A percentile compares a stretch with the other conserved stretches of the same genome.
These are phyloP conservation scores for Byssothecium circinans DNA, from an alignment of 2,329 filamentous ascomycete species.

Conservation along the genomic window DNA sequence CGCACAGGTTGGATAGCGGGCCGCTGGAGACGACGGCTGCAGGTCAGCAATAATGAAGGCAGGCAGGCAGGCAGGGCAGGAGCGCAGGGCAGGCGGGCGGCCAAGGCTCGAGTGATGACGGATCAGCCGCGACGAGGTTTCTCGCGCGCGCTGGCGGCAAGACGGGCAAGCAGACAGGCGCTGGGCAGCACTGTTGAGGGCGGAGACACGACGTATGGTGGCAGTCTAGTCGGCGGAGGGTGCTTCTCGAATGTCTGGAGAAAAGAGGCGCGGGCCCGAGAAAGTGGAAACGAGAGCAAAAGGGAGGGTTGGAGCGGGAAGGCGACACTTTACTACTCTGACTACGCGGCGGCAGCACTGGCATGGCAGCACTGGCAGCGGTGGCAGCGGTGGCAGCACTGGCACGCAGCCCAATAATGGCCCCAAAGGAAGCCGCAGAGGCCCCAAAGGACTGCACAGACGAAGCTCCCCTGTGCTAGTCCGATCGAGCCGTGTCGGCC, in stretches of 20 bases:
- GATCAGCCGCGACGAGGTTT: background rate
- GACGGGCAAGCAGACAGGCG: background rate
- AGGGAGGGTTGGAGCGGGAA: constrained; percentile 36
- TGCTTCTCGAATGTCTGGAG: constrained; percentile 4
- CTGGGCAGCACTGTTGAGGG: background rate
- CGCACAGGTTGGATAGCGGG: constrained; percentile 1
- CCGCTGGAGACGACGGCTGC: constrained; percentile 6
- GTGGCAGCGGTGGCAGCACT: no score
- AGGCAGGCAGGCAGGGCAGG: background rate
- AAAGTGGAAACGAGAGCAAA: constrained; percentile 39
- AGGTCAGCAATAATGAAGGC: constrained; percentile 2
- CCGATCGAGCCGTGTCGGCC: constrained; percentile 17
- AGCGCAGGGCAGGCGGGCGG: no score
- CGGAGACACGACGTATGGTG: background rate
- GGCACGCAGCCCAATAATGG: constrained; percentile 21
- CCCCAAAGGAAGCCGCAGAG: background rate
- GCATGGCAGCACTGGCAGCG: no score
- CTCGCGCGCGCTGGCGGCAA: constrained; percentile 1
- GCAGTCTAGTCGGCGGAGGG: background rate
- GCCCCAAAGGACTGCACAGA: constrained; percentile 5
- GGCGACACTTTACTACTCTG: constrained; percentile 36
- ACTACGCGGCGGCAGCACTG: no score
- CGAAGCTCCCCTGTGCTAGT: background rate
- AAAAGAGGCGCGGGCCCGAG: constrained; percentile 24
- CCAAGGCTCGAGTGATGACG: background rate